Evolutionary conservation across 495 filamentous ascomycete genomes (phyloP).

Genomic region (Staphylotrichum tortipilum): DNA sequence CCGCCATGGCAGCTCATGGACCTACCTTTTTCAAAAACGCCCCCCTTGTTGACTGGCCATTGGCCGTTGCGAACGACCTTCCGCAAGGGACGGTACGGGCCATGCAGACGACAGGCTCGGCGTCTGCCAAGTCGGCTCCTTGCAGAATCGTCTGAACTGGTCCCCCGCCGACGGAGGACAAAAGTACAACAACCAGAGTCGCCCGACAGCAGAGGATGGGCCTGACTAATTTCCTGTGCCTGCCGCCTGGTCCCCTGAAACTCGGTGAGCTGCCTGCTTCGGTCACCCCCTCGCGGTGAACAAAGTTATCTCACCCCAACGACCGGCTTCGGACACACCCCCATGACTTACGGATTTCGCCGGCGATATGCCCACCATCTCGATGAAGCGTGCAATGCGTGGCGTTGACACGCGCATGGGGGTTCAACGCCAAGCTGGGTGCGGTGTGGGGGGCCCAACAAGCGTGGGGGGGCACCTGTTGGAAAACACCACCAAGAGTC

Average conservation of each 20-base stretch:
- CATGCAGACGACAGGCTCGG: slow-evolving; percentile 2
- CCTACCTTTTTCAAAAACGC: neutral
- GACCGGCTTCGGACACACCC: no score
- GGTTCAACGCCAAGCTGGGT: neutral
- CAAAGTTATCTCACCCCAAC: neutral
- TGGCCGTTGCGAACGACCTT: neutral
- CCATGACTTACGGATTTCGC: neutral
- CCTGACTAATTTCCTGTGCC: no score
- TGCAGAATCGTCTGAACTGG: slow-evolving; percentile 8
- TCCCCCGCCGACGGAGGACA: neutral
- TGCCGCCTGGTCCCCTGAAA: neutral
- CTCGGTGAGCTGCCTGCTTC: neutral
- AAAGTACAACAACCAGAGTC: no score
- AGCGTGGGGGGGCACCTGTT: no score
- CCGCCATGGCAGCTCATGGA: slow-evolving; percentile 11
- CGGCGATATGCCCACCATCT: neutral
- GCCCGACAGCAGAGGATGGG: no score
- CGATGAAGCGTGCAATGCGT: neutral
- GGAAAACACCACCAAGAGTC: neutral
- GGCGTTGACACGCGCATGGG: neutral
- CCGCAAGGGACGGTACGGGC: neutral
- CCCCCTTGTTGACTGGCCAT: neutral
- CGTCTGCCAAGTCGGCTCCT: slow-evolving; percentile 14
- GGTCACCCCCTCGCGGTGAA: neutral
- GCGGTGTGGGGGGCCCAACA: neutral